Percentiles rank a stretch among this genome's conserved stretches.
Conservation (phyloP, 495 filamentous ascomycete genomes). For the Neurospora terricola region DNA sequence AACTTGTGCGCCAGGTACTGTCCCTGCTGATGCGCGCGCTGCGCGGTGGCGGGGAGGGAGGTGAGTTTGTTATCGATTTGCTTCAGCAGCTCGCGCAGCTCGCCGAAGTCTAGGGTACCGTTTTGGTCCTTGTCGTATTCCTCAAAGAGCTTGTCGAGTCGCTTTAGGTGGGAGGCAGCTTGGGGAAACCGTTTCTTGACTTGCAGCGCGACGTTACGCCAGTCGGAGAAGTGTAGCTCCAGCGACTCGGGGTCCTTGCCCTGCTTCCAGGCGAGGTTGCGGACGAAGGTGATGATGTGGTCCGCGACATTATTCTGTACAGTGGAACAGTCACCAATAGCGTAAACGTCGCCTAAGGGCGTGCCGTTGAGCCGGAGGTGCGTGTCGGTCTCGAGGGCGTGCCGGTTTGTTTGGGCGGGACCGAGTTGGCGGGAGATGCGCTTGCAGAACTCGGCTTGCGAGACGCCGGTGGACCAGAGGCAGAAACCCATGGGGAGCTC, state of each 20-base stretch:
- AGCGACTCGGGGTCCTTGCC: constrained; percentile 79
- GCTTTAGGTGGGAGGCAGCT: constrained; percentile 77
- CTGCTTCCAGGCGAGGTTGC: constrained; percentile 83
- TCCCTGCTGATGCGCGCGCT: constrained; percentile 94
- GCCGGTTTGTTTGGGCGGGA: constrained; percentile 67
- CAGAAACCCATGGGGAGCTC: constrained; percentile 96
- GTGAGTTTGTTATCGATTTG: constrained; percentile 90
- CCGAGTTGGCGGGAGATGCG: constrained; percentile 63
- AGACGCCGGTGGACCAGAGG: constrained; percentile 95
- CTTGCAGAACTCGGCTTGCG: constrained; percentile 72
- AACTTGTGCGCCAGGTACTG: constrained; percentile 89
- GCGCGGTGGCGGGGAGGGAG: constrained; percentile 80
- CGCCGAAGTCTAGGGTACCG: constrained; percentile 87
- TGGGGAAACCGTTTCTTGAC: constrained; percentile 90
- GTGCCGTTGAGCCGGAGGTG: constrained; percentile 88
- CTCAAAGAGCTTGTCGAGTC: constrained; percentile 80
- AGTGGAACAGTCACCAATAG: constrained; percentile 92
- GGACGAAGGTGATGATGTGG: constrained; percentile 79
- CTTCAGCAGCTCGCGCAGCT: constrained; percentile 75
- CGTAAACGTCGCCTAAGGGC: constrained; percentile 90
- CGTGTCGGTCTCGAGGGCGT: constrained; percentile 90
- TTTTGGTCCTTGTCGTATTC: constrained; percentile 88
- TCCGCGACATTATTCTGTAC: constrained; percentile 93
- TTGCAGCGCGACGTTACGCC: constrained; percentile 69
- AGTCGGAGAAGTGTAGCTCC: constrained; percentile 75